Evolutionary conservation across 2,329 filamentous ascomycete species (phyloP), one percentile per base, ranked within the genome.

Genomic region (Pseudofabraea citricarpa): DNA sequence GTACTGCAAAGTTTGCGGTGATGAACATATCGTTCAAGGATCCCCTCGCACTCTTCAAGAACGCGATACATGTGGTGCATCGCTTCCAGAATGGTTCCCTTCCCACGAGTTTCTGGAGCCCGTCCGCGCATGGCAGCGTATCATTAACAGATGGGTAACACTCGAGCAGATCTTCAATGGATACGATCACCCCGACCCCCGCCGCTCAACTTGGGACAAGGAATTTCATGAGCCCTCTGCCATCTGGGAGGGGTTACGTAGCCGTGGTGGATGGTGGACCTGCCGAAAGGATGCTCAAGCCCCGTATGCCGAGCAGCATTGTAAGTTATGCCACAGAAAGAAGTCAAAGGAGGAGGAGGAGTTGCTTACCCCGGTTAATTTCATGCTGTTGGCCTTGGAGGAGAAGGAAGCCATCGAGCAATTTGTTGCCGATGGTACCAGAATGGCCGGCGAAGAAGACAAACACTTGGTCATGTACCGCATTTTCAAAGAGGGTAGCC

Each of bases 31-130:
- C 20, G 44, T 46, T 5, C 46, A 46, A 6, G 57, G 55, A n/a
- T 21, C 47, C 1, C 49, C 50, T 3, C 26, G 46, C 9, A 55
- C 50, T 9, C 53, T 59, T 20, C 33, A 44, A 15, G 45, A 55
- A 16, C 51, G 56, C 20, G 56, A 59, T 39, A 50, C 45, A 5
- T 60, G 56, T 27, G 52, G 50, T 6, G 36, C 51, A 15, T 48
- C 46, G 15, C 43, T 62, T 4, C 58, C 59, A 1, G 51, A 54
- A 9, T 60, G 57, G 58, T 58, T 58, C 21, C 57, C 58, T 4
- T 45, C 41, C 6, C 31, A 52, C 12, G 29, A 39, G 2, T 36
- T 40, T 9, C 16, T 45, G 7, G 37, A 50, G 7, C 54, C 57
- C 12, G 56, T 55, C 55, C 36, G 43, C 2, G 23, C 24, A 5